These are phyloP conservation scores for Corinectria fuckeliana DNA, from an alignment of 2,329 filamentous ascomycete species.

Conservation along the genomic window DNA sequence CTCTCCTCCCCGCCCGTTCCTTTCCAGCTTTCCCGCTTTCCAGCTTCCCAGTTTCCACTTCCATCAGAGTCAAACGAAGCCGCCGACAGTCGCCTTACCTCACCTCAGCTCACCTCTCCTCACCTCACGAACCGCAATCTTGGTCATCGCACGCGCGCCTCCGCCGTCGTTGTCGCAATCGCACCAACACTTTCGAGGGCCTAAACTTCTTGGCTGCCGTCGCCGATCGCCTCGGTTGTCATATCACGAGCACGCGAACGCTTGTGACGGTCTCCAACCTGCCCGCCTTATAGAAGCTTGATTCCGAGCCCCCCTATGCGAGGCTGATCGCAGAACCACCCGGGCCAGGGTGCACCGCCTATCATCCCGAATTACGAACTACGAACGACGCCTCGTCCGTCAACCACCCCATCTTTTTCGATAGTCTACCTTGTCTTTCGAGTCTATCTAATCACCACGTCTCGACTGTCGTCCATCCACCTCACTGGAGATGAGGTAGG, in stretches of 20 bases:
- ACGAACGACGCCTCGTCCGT: slow-evolving; percentile 10
- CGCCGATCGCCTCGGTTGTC: slow-evolving; percentile 5
- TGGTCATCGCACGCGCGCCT: slow-evolving; percentile 1
- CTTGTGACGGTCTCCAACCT: slow-evolving; percentile 12
- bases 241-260: slow-evolving; percentile 23
- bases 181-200: not conserved
- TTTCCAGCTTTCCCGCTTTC: slow-evolving; percentile 8
- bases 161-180: slow-evolving; percentile 7
- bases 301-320: slow-evolving; percentile 36
- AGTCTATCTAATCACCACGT: not conserved
- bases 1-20: slow-evolving; percentile 17
- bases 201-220: not conserved
- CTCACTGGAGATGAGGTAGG: slow-evolving; percentile 22
- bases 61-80: slow-evolving; percentile 3
- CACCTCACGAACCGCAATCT: not conserved
- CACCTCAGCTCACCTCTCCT: slow-evolving; percentile 3
- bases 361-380: slow-evolving; percentile 7
- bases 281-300: slow-evolving; percentile 38
- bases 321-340: slow-evolving; percentile 38
- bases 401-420: slow-evolving; percentile 7
- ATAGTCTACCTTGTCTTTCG: slow-evolving; percentile 15
- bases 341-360: slow-evolving; percentile 35
- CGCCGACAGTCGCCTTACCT: not conserved
- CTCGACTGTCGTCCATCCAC: slow-evolving; percentile 8
- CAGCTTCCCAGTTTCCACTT: slow-evolving; percentile 13